Base-by-base conservation (phyloP, 768 basidiomycete genomes). In the Mycena vulgaris region DNA sequence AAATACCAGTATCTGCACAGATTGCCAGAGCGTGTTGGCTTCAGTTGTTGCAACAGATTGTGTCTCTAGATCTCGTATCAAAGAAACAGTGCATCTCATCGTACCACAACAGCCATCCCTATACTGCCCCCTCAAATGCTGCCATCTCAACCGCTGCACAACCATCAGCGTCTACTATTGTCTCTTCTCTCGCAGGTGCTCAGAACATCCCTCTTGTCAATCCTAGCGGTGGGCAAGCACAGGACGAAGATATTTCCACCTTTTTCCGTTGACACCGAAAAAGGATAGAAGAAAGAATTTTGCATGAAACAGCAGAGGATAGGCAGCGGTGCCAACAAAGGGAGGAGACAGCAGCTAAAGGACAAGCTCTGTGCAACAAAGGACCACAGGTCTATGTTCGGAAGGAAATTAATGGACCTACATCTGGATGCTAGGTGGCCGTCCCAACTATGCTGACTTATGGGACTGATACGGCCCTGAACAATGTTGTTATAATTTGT, bases 401-500 rank as follows among this genome's bases (percentile, higher is more conserved):
- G 64, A 47, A 57, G 10, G 25, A 49, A 25, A 25, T 27, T 5
- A 40, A 57, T 19, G 64, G 64, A 0, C 55, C 27, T 66, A 28
- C 9, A 51, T 66, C 2, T 45, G 64, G 25, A n/a, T 16, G 11
- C 31, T 45, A 11, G 64, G 31, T 3, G 55, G 53, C 11, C 37
- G 40, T 11, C 3, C 11, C 3, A 14, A 45, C 7, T 56, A 56
- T 9, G 55, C 56, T 9, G 63, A 65, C 27, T 1, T 57, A 3
- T 65, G 63, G 63, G 53, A 48, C 6, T 30, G 48, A 33, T 57
- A 57, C 39, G 40, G 42, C 19, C 40, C 53, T 7, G 11, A 3
- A 0, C 63, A 65, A 14, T 55, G 53, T 27, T 55, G 63, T 9
- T 65, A 65, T 31, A 33, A 65, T 19, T 49, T 42, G 21, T 56